These are phyloP conservation scores for Betula pendula DNA, from an alignment of 306 rosid genomes.

Conservation along the genomic window DNA sequence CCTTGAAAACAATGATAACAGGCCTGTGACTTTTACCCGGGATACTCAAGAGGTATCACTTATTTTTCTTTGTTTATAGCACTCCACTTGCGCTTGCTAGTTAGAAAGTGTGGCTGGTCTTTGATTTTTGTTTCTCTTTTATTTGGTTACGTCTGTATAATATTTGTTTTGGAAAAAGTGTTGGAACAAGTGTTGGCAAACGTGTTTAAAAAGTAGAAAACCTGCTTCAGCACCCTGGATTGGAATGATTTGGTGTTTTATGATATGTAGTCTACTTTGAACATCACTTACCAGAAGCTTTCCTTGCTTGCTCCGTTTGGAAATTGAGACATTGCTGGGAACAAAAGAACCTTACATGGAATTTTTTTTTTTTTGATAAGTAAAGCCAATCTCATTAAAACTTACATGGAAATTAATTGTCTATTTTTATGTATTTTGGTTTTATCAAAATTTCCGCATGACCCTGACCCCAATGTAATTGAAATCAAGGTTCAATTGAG, in stretches of 20 bases:
- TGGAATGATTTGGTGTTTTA: neutral
- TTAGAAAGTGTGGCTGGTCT: neutral
- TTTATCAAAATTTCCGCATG: neutral
- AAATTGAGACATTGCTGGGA: neutral
- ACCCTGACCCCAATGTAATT: neutral
- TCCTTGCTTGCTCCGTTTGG: neutral
- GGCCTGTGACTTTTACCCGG: constrained; percentile 66
- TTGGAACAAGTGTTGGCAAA: too few relatives aligned
- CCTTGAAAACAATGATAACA: constrained; percentile 67
- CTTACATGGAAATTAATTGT: neutral
- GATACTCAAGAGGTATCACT: constrained; percentile 89
- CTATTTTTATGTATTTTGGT: neutral
- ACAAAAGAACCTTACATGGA: too few relatives aligned
- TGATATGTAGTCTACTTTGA: neutral
- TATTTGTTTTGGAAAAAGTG: neutral
- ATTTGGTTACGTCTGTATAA: too few relatives aligned
- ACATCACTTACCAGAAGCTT: neutral
- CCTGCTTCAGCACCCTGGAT: neutral
- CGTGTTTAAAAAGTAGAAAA: neutral
- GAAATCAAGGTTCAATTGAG: neutral
- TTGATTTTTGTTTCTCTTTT: neutral
- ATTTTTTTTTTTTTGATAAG: too few relatives aligned
- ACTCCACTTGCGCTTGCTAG: neutral
- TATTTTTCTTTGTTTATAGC: neutral
- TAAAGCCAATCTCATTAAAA: too few relatives aligned